Conservation (phyloP, 2,329 filamentous ascomycete species). For the Thyridium curvatum region DNA sequence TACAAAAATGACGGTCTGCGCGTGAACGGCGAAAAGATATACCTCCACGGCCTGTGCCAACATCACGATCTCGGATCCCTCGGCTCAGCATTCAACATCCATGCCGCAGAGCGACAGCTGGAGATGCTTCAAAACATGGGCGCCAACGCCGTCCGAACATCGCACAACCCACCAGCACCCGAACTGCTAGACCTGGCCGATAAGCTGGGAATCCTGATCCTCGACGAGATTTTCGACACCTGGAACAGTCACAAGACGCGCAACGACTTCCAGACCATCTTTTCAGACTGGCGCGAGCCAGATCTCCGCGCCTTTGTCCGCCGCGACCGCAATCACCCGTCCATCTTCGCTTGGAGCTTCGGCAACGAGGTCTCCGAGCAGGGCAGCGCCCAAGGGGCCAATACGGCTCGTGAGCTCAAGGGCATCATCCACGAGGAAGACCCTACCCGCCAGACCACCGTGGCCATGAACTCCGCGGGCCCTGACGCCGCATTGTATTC, state of each 20-base stretch:
- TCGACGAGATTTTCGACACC: slow-evolving; percentile 48
- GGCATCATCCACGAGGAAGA: slow-evolving; percentile 40
- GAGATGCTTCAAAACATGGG: slow-evolving; percentile 43
- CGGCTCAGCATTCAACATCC: slow-evolving; percentile 42
- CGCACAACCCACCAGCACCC: slow-evolving; percentile 46
- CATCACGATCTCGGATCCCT: slow-evolving; percentile 46
- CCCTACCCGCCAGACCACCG: slow-evolving; percentile 34
- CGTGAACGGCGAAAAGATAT: slow-evolving; percentile 37
- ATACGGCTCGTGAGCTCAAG: slow-evolving; percentile 25
- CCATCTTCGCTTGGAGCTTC: slow-evolving; percentile 44
- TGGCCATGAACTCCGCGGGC: slow-evolving; percentile 38
- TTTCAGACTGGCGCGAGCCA: slow-evolving; percentile 45
- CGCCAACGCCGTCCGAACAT: slow-evolving; percentile 40
- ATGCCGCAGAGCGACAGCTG: slow-evolving; percentile 41
- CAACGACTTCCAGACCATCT: slow-evolving; percentile 46
- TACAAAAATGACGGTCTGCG: slow-evolving; percentile 34
- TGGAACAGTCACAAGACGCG: slow-evolving; percentile 39
- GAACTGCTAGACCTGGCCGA: slow-evolving; percentile 45
- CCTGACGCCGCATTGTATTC: slow-evolving; percentile 29
- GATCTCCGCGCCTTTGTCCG: slow-evolving; percentile 45
- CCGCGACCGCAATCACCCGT: slow-evolving; percentile 48
- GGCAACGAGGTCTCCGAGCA: slow-evolving; percentile 50
- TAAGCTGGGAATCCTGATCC: slow-evolving; percentile 39
- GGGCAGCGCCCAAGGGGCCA: slow-evolving; percentile 18
- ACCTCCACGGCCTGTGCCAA: slow-evolving; percentile 39